Conservation (phyloP, 2,329 filamentous ascomycete species). For the Juglanconis oblonga region DNA sequence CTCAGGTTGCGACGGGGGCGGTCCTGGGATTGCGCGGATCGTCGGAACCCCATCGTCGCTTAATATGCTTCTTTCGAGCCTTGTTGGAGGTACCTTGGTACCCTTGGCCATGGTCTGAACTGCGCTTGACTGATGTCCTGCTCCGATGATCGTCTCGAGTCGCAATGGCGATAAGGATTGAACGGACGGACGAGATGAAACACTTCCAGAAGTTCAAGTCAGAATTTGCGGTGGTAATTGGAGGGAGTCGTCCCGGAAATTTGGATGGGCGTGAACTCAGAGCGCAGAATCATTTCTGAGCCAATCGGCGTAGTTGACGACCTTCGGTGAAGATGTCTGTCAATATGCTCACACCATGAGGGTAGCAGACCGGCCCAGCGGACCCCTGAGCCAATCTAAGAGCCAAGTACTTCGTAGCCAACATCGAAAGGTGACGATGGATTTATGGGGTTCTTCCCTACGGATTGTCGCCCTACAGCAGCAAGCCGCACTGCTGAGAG, state of each 20-base stretch:
- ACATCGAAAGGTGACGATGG: background rate
- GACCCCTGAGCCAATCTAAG: background rate
- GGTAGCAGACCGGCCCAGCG: background rate
- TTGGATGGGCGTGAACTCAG: background rate
- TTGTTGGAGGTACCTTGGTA: background rate
- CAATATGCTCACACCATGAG: background rate
- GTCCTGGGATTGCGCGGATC: background rate
- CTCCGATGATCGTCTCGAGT: background rate
- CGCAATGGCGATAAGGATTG: background rate
- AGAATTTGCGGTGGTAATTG: background rate
- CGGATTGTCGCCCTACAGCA: background rate
- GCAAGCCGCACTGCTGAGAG: background rate
- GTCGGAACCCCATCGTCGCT: background rate
- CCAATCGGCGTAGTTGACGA: conserved; percentile 7
- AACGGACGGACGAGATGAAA: background rate
- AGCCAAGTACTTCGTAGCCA: no score
- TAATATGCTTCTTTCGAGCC: background rate
- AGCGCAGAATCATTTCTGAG: background rate
- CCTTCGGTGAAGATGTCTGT: background rate
- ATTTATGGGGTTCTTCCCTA: background rate
- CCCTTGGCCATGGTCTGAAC: background rate
- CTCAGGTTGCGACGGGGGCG: background rate
- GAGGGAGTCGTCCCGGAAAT: background rate
- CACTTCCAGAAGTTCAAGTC: background rate
- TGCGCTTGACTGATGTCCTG: background rate